These are phyloP conservation scores for Ophiocordyceps camponoti-saundersi DNA, from an alignment of 2,329 filamentous ascomycete species.

Conservation along the genomic window DNA sequence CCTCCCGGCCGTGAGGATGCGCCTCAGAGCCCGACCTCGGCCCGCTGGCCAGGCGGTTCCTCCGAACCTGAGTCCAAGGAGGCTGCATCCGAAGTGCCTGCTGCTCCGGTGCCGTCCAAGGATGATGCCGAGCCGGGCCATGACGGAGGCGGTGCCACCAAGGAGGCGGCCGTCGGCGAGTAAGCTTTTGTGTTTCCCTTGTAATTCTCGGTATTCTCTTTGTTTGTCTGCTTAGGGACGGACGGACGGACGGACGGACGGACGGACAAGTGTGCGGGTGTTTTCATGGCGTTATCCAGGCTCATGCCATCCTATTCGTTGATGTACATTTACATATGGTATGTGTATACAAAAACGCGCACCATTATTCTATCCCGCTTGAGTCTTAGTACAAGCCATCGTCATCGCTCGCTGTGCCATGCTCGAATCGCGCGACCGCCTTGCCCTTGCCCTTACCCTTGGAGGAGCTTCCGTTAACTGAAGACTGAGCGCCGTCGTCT, in stretches of 20 bases:
- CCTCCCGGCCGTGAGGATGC: neutral
- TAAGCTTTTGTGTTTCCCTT: neutral
- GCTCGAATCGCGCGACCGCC: conserved; percentile 31
- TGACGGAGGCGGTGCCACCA: neutral
- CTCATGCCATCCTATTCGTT: neutral
- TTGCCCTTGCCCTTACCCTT: conserved; percentile 44
- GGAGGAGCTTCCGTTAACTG: conserved; percentile 9
- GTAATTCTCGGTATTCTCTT: neutral
- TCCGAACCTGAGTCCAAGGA: neutral
- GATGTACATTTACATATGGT: neutral
- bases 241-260: too few species aligned
- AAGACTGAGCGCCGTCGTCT: neutral
- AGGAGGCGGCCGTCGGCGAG: neutral
- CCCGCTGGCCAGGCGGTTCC: neutral
- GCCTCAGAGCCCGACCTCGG: neutral
- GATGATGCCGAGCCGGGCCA: neutral
- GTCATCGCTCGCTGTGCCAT: conserved; percentile 38
- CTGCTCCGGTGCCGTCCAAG: neutral
- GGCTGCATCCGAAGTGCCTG: neutral
- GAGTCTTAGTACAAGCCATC: conserved; percentile 33
- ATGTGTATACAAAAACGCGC: neutral
- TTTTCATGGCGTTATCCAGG: neutral
- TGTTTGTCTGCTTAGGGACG: too few species aligned
- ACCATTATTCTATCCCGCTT: neutral
- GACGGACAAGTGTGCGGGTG: too few species aligned